Conservation (phyloP, 495 filamentous ascomycete genomes). For the Cetradonia linearis region DNA sequence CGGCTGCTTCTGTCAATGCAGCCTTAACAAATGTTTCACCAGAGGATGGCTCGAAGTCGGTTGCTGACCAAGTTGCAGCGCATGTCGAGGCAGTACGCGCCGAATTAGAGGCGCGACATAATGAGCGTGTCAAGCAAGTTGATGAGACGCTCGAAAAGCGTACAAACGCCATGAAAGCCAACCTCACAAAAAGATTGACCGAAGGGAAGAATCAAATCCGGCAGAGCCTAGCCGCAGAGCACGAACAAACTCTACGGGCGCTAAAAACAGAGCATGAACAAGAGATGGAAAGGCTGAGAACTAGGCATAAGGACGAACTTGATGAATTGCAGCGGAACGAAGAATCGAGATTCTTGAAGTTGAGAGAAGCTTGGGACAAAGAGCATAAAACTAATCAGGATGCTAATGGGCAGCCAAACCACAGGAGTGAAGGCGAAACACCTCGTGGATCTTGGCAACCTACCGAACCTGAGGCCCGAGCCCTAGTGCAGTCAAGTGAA, state of each 20-base stretch:
- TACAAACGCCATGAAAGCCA: constrained; percentile 61
- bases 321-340: constrained; percentile 32
- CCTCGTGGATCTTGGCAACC: constrained; percentile 29
- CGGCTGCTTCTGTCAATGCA: constrained; percentile 24
- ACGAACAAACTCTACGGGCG: constrained; percentile 34
- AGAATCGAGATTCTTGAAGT: constrained; percentile 23
- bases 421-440: constrained; percentile 24
- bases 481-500: constrained; percentile 53
- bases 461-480: constrained; percentile 53
- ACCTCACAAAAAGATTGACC: constrained; percentile 56
- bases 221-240: constrained; percentile 36
- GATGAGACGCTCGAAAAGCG: constrained; percentile 56
- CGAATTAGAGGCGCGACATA: constrained; percentile 32
- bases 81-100: constrained; percentile 29
- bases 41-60: constrained; percentile 25
- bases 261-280: constrained; percentile 42
- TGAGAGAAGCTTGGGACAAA: constrained; percentile 28
- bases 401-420: constrained; percentile 2
- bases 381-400: constrained; percentile 13
- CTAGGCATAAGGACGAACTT: constrained; percentile 54
- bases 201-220: constrained; percentile 46
- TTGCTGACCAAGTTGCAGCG: constrained; percentile 32
- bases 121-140: constrained; percentile 45
- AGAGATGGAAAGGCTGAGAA: constrained; percentile 52
- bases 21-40: constrained; percentile 14